Conservation (phyloP, 2,329 filamentous ascomycete species). For the Fusarium duplospermum region DNA sequence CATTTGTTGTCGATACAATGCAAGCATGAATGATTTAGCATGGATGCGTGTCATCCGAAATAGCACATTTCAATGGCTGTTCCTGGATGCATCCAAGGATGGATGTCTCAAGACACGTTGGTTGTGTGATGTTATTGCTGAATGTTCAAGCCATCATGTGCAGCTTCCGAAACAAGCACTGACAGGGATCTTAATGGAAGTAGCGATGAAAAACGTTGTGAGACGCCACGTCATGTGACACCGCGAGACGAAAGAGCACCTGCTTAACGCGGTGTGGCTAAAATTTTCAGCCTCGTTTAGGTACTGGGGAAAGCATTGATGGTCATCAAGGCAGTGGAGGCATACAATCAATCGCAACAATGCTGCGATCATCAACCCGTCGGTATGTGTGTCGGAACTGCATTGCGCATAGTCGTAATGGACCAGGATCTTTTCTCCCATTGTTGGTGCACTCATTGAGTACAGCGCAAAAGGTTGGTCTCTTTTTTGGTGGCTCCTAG, state of each 20-base stretch:
- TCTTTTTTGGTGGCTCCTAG: constrained; percentile 7
- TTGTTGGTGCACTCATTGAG: constrained; percentile 11
- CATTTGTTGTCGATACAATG: not conserved
- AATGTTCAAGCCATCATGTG: not conserved
- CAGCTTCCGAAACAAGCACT: not conserved
- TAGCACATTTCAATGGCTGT: not conserved
- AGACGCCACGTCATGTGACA: constrained; percentile 41
- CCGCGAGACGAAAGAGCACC: constrained; percentile 16
- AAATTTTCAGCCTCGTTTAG: constrained; percentile 40
- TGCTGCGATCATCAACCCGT: constrained; percentile 46
- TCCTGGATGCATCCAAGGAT: not conserved
- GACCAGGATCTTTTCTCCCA: constrained; percentile 3
- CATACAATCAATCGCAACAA: constrained; percentile 29
- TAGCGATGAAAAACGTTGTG: not conserved
- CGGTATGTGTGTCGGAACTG: constrained; percentile 52
- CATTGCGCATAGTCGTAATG: constrained; percentile 35
- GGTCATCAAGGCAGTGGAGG: not conserved
- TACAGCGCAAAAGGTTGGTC: constrained; percentile 29
- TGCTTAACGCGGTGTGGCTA: constrained; percentile 35
- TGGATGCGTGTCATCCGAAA: not conserved
- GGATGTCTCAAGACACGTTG: not conserved
- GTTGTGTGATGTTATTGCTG: not conserved
- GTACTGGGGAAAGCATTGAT: not conserved
- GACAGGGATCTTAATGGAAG: not conserved
- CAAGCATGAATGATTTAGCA: not conserved